Percentiles rank a stretch among this genome's conserved stretches.
phyloP scores from a whole-genome alignment of 768 basidiomycete genomes.

The Leccinum pellstonianum region DNA sequence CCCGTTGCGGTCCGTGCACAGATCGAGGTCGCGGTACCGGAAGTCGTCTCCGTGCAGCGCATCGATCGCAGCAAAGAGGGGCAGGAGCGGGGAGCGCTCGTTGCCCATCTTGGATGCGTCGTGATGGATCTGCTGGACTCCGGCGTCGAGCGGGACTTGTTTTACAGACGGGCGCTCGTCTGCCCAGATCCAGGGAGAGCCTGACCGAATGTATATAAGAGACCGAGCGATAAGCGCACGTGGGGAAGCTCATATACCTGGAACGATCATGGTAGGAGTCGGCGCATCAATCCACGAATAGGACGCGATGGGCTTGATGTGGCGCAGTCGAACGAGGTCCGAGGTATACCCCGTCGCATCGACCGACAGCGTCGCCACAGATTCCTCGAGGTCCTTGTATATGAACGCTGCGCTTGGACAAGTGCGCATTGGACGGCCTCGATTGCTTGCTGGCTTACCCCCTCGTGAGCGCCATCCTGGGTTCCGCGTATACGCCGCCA shows the following conservation, averaged over 20 bases:
- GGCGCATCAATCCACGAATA: constrained; percentile 51
- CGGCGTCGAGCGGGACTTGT: constrained; percentile 53
- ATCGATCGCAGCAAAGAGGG: constrained; percentile 61
- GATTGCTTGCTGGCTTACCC: constrained; percentile 12
- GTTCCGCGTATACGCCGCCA: constrained; percentile 19
- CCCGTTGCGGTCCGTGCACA: constrained; percentile 63
- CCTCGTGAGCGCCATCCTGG: constrained; percentile 13
- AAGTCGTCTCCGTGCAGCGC: constrained; percentile 28
- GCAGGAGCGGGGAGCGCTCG: constrained; percentile 41
- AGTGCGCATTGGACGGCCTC: background rate
- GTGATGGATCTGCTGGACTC: constrained; percentile 52
- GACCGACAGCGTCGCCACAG: constrained; percentile 17
- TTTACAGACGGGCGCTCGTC: constrained; percentile 48
- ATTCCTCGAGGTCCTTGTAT: constrained; percentile 22
- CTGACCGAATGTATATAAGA: background rate
- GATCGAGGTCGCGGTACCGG: constrained; percentile 37
- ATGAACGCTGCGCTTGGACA: constrained; percentile 14
- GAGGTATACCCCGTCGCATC: constrained; percentile 11
- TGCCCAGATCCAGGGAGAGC: constrained; percentile 59
- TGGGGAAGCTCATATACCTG: constrained; percentile 37
- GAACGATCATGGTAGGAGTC: constrained; percentile 51
- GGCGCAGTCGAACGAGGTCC: constrained; percentile 32
- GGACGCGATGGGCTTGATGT: constrained; percentile 47
- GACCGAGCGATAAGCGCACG: background rate
- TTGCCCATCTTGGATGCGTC: constrained; percentile 46